Evolutionary conservation across 2,329 filamentous ascomycete species (phyloP).

Genomic region (Sclerotinia nivalis): DNA sequence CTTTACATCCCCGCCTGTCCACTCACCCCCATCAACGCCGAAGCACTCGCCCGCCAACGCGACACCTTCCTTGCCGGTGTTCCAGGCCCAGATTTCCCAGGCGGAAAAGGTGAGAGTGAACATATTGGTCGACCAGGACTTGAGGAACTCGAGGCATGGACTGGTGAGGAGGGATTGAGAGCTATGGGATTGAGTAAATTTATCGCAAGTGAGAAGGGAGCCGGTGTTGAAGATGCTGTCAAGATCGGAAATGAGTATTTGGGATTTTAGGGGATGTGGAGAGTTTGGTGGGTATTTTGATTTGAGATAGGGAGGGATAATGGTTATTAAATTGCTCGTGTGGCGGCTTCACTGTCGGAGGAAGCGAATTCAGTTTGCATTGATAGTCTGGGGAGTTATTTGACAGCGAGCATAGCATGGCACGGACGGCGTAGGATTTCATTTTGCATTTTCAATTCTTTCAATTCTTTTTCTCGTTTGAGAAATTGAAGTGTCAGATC

Average conservation of each 20-base stretch:
- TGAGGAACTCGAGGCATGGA: constrained; percentile 41
- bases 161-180: constrained; percentile 53
- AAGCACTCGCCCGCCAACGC: constrained; percentile 70
- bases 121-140: constrained; percentile 50
- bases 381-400: no score
- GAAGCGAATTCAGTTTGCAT: background rate
- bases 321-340: background rate
- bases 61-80: constrained; percentile 67
- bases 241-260: background rate
- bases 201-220: background rate
- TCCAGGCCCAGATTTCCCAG: constrained; percentile 69
- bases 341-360: background rate
- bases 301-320: background rate
- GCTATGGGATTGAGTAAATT: constrained; percentile 54
- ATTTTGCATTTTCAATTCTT: background rate
- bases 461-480: background rate
- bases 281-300: background rate
- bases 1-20: constrained; percentile 89
- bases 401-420: background rate
- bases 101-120: constrained; percentile 65
- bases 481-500: background rate
- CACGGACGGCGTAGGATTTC: background rate
- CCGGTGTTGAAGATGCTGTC: background rate
- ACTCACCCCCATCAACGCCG: constrained; percentile 70
- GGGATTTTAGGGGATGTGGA: background rate